Conservation (phyloP, 768 basidiomycete species). For the Vishniacozyma victoriae region DNA sequence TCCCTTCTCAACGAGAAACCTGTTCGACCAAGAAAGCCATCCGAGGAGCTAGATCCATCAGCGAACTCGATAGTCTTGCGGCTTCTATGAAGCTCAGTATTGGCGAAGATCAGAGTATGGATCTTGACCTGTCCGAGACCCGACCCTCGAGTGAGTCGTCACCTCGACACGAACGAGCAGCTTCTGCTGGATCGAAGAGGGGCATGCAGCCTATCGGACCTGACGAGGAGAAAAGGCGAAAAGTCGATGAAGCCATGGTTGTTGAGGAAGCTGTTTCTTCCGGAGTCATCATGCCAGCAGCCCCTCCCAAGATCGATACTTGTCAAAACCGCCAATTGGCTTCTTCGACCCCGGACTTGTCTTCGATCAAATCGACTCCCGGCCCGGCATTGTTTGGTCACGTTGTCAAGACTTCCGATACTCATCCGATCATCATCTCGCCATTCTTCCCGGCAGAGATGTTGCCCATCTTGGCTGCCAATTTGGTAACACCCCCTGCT, state of each 20-base stretch:
- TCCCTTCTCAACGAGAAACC: not conserved
- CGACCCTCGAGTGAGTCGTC: not conserved
- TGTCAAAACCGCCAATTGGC: constrained; percentile 4
- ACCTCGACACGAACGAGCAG: too few relatives aligned
- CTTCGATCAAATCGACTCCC: not conserved
- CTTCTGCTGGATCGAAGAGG: too few relatives aligned
- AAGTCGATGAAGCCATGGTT: constrained; percentile 39
- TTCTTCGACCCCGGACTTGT: constrained; percentile 15
- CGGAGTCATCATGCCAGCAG: constrained; percentile 29
- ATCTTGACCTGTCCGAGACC: constrained; percentile 18
- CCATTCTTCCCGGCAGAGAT: constrained; percentile 59
- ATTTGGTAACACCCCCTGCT: constrained; percentile 20
- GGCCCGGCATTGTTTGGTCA: constrained; percentile 29
- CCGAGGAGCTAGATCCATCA: constrained; percentile 11
- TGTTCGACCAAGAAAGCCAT: too few relatives aligned
- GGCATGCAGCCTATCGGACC: not conserved
- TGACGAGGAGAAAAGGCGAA: constrained; percentile 34
- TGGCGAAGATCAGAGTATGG: constrained; percentile 14
- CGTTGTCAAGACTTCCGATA: constrained; percentile 61
- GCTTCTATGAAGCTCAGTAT: constrained; percentile 13
- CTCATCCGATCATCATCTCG: constrained; percentile 79
- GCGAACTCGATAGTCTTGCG: constrained; percentile 23
- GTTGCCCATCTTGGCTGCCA: constrained; percentile 50
- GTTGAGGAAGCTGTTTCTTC: constrained; percentile 32
- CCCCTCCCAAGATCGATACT: not conserved